These are phyloP conservation scores for Eucalyptus pumila DNA, from an alignment of 345 rosid genomes.

Conservation along the genomic window DNA sequence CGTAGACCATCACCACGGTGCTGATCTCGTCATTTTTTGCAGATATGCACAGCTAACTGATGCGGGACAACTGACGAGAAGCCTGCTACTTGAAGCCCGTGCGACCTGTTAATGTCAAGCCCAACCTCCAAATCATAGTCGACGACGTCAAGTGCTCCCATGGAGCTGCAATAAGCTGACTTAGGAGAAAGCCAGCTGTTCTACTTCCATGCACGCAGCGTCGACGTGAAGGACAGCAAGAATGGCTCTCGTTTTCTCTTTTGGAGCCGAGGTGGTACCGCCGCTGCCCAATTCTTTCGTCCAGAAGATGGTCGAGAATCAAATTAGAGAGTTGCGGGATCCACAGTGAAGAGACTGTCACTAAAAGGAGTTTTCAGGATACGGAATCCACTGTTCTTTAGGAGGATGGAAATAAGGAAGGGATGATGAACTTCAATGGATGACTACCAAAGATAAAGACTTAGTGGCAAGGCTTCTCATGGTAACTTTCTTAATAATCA, in stretches of 20 bases:
- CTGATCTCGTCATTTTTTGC: neutral
- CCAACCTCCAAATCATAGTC: constrained; percentile 77
- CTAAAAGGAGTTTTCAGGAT: neutral
- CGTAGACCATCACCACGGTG: no score
- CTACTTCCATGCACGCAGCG: constrained; percentile 25
- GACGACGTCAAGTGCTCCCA: constrained; percentile 94
- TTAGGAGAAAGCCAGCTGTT: constrained; percentile 70
- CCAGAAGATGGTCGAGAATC: constrained; percentile 37
- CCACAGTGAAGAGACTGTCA: neutral
- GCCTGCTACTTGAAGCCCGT: constrained; percentile 72
- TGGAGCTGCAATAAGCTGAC: constrained; percentile 86
- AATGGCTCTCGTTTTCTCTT: constrained; percentile 71
- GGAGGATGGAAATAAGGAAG: no score
- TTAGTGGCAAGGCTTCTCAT: no score
- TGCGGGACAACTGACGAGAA: constrained; percentile 78
- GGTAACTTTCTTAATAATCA: no score
- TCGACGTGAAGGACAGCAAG: constrained; percentile 60
- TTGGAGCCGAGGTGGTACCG: constrained; percentile 63
- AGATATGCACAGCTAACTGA: constrained; percentile 27
- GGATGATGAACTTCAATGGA: no score
- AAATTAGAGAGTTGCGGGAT: constrained; percentile 30
- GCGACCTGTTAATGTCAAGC: constrained; percentile 85
- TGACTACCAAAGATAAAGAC: no score
- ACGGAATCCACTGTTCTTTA: no score
- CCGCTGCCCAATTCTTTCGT: constrained; percentile 32